phyloP scores from a whole-genome alignment of 2,329 filamentous ascomycete species.

The Metarhizium robertsii region DNA sequence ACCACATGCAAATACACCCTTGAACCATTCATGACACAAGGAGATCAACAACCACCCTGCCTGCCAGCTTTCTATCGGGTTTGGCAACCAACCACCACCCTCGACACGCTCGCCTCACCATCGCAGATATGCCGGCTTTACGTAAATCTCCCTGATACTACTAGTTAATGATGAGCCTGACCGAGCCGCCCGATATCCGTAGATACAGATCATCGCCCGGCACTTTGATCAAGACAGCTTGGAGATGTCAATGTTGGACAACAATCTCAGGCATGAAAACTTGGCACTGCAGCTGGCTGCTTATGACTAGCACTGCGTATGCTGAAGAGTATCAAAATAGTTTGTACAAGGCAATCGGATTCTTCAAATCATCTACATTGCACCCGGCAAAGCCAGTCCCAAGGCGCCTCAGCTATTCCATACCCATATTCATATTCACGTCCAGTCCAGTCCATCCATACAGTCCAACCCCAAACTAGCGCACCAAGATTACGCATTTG shows the following conservation, averaged over 20 bases:
- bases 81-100: neutral
- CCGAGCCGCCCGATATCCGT: neutral
- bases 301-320: no score
- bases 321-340: neutral
- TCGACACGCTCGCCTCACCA: neutral
- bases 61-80: neutral
- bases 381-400: neutral
- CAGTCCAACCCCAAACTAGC: neutral
- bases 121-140: neutral
- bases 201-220: neutral
- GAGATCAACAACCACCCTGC: neutral
- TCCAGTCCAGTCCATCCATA: neutral
- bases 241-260: no score
- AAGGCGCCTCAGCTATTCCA: neutral
- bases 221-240: no score
- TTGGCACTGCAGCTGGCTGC: no score
- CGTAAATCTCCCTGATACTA: neutral
- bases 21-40: neutral
- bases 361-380: neutral
- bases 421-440: neutral
- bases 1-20: conserved; percentile 2
- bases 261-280: no score
- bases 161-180: neutral
- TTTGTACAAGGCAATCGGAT: neutral
- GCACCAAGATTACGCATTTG: neutral